Base-by-base conservation (phyloP, 495 filamentous ascomycete genomes). In the Xylaria acuta region DNA sequence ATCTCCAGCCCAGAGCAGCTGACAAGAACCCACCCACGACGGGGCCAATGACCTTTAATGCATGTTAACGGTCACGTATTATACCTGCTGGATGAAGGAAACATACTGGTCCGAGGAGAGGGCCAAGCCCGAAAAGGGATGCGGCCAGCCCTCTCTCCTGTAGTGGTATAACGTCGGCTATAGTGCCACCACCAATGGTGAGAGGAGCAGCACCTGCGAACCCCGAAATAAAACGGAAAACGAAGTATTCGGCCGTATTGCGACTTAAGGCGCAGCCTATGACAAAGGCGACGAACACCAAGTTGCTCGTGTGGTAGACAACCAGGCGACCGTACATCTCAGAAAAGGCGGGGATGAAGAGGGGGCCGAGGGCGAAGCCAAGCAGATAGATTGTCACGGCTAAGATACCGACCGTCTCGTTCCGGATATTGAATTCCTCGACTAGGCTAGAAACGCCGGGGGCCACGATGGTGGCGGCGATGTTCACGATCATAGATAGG, bases 321-420 rank as follows among this genome's bases (percentile, higher is more conserved):
- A 84, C 81, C 0, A 84, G 80, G 2, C 90, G 83, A 2, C 90
- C 90, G 64, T 89, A 91, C n/a, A 91, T 86, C 73, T 92, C 90
- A 12, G 83, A 88, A 0, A 92, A 75, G 0, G 90, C 89, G 0
- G 86, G 86, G 6, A 92, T 77, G 59, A 91, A 82, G 0, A 92
- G 77, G 1, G 90, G 90, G 3, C 90, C 90, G 27, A 87, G 83
- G 22, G 90, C 90, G 75, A 91, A 92, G 16, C 90, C 90, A 11
- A 92, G 83, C 20, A 92, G 86, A 40, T 64, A 75, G 25, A 74
- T 47, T 20, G 85, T 89, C 1, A 90, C 78, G 1, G 89, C 82
- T 7, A 92, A 82, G 54, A 87, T 84, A 9, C 86, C 85, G 5
- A 87, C 72, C 5, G 83, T 86, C 14, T 64, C 64, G 0, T 81